Conservation (phyloP, 1,284 basidiomycete species). For the Peniophora sp. region DNA sequence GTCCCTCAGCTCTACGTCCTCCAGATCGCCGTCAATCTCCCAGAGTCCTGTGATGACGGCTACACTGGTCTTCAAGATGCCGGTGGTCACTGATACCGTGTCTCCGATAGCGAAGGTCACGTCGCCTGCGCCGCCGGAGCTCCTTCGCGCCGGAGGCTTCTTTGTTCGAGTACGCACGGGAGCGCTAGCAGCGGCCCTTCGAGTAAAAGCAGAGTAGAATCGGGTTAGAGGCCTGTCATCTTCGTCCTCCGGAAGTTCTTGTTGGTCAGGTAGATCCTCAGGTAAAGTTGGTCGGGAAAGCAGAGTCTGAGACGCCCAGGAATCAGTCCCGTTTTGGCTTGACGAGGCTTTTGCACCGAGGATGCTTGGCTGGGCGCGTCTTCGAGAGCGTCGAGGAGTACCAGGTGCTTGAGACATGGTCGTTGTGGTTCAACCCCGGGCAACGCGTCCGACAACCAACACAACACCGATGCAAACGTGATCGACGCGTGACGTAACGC, state of each 20-base stretch:
- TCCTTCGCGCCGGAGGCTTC: neutral
- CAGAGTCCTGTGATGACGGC: constrained; percentile 63
- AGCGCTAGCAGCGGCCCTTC: neutral
- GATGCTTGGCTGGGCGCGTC: neutral
- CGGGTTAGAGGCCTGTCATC: neutral
- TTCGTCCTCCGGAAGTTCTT: neutral
- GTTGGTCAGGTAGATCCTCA: neutral
- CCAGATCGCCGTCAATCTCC: constrained; percentile 27
- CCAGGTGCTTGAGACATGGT: neutral
- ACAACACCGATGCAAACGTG: too few species aligned
- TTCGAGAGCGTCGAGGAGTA: neutral
- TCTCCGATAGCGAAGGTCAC: constrained; percentile 49
- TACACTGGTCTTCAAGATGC: constrained; percentile 45
- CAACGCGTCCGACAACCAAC: too few species aligned
- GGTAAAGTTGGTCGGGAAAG: neutral
- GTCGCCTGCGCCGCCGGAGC: neutral
- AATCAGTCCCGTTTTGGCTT: neutral
- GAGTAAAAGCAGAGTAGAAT: neutral
- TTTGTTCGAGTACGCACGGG: constrained; percentile 1
- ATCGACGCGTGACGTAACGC: too few species aligned
- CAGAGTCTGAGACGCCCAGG: neutral
- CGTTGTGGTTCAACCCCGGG: neutral
- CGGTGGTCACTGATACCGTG: constrained; percentile 54
- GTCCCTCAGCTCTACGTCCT: constrained; percentile 19
- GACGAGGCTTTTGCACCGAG: neutral